Conservation (phyloP, 169 alveolate species). For the Plasmodium relictum region DNA sequence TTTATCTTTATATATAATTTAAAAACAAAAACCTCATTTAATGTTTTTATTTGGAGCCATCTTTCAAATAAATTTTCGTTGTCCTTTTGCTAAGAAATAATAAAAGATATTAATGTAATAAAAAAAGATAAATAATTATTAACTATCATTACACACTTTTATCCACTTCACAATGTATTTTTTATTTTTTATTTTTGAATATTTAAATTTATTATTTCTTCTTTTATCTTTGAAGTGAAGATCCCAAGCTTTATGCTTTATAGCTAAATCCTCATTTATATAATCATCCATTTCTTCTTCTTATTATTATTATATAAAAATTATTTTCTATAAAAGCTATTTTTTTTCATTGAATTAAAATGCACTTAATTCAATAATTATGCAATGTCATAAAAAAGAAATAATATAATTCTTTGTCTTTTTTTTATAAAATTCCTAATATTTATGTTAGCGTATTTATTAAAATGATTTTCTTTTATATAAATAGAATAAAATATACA, state of each 20-base stretch:
- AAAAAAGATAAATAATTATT: neutral
- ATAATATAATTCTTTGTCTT: too few relatives aligned
- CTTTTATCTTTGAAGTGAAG: slow-evolving; percentile 27
- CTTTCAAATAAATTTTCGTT: slow-evolving; percentile 25
- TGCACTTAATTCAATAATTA: too few relatives aligned
- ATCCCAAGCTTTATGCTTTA: slow-evolving; percentile 47
- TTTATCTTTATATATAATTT: too few relatives aligned
- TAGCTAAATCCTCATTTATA: slow-evolving; percentile 28
- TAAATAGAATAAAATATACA: too few relatives aligned
- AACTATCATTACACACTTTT: slow-evolving; percentile 16
- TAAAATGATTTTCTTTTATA: too few relatives aligned
- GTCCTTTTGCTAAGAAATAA: slow-evolving; percentile 31
- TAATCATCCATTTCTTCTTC: slow-evolving; percentile 41
- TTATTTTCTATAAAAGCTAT: neutral
- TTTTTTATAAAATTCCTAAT: too few relatives aligned
- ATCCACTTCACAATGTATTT: slow-evolving; percentile 46
- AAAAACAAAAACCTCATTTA: slow-evolving; percentile 60
- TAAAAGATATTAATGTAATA: neutral
- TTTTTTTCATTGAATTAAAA: too few relatives aligned
- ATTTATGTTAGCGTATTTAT: too few relatives aligned
- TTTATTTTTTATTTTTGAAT: slow-evolving; percentile 18
- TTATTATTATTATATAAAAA: neutral
- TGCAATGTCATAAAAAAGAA: too few relatives aligned
- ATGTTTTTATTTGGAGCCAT: slow-evolving; percentile 32
- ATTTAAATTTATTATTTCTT: slow-evolving; percentile 31